Evolutionary conservation across 768 basidiomycete genomes (phyloP).

Genomic region (Cystobasidium tubakii): DNA sequence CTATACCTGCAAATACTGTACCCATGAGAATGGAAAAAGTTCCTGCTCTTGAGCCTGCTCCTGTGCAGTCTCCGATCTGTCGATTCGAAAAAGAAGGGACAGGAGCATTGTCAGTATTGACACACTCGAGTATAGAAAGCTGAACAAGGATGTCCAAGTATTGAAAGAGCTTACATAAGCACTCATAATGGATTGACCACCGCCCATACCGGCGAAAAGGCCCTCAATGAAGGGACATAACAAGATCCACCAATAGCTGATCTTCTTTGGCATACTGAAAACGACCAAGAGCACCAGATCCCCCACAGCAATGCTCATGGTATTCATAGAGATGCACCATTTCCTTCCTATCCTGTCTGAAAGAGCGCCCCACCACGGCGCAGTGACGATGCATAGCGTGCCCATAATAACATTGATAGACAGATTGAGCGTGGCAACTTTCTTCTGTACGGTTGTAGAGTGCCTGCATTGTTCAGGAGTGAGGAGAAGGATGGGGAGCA

Average conservation of each 20-base stretch:
- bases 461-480: slow-evolving; percentile 31
- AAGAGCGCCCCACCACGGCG: slow-evolving; percentile 51
- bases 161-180: slow-evolving; percentile 44
- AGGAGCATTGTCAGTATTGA: too few relatives aligned
- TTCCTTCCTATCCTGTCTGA: slow-evolving; percentile 50
- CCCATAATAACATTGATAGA: slow-evolving; percentile 45
- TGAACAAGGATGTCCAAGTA: neutral
- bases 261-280: slow-evolving; percentile 36
- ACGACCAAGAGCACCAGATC: slow-evolving; percentile 42
- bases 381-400: slow-evolving; percentile 49
- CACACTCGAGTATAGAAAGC: too few relatives aligned
- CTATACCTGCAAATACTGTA: slow-evolving; percentile 50
- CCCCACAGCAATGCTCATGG: slow-evolving; percentile 48
- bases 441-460: slow-evolving; percentile 12
- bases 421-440: slow-evolving; percentile 3
- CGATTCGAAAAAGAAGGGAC: slow-evolving; percentile 47
- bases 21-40: slow-evolving; percentile 48
- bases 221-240: slow-evolving; percentile 50
- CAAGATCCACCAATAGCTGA: slow-evolving; percentile 48
- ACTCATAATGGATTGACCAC: slow-evolving; percentile 48
- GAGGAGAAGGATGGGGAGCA: neutral
- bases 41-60: slow-evolving; percentile 45
- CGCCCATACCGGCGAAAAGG: slow-evolving; percentile 49
- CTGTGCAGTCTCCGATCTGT: slow-evolving; percentile 50
- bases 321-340: slow-evolving; percentile 48